Evolutionary conservation across 1,139 yeast genomes (phyloP), one percentile per base, ranked within the genome.

Genomic region (Nakaseomyces kungkrabaensis): DNA sequence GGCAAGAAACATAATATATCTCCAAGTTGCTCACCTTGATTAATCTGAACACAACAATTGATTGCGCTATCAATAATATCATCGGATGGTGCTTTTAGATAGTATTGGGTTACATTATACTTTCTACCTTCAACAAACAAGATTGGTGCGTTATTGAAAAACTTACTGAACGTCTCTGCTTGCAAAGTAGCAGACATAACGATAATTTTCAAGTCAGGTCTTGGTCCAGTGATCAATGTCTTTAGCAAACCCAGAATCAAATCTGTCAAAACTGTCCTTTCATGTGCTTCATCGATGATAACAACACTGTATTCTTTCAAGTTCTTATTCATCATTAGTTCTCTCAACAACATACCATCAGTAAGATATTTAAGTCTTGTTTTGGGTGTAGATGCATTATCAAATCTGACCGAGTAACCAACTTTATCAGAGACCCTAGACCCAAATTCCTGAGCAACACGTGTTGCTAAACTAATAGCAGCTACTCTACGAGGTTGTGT

Each of bases 401-500:
- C 84, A 63, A 92, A 92, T 62, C 99, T 76, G 45, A 92, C 97
- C 51, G 95, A 84, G 69, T 88, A 92, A 53, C 99, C 98, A n/a
- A 92, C 96, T 51, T 79, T 81, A 34, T 76, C 76, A 10, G 98
- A 98, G 9, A 92, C 66, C 11, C 65, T 66, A 54, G 86, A 78
- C 0, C 96, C 96, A 61, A 77, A 75, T 66, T 92, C 98, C 59
- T 87, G 90, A 25, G 96, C 81, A 1, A 92, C 98, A 69, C 98
- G 82, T 27, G 85, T 78, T 0, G 98, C 98, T 63, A 92, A 75
- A 54, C 89, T 89, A 47, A 94, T 88, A 1, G 98, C 98, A 1
- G 98, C 98, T 36, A 92, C 98, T 64, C 98, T 78, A 70, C 98
- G 82, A 2, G 98, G 98, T 69, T 92, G 98, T 0, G 98, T 92